A percentile compares a stretch with the other conserved stretches of the same genome.
Conservation (phyloP, 2,329 filamentous ascomycete species). For the Elsinoe ampelina region DNA sequence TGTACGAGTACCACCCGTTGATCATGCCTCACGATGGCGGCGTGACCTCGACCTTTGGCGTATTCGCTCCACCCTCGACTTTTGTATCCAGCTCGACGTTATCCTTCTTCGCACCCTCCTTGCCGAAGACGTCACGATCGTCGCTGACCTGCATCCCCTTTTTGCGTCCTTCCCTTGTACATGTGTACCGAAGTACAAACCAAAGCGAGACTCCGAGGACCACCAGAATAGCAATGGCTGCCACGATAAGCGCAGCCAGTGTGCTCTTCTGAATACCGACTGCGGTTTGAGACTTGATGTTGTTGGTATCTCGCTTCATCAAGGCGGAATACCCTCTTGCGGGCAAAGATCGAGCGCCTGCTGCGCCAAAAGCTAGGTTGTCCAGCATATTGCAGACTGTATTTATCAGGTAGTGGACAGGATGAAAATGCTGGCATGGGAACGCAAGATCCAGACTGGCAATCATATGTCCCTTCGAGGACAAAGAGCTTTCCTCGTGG, state of each 20-base stretch:
- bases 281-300: background rate
- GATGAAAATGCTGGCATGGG: too few species aligned
- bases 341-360: background rate
- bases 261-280: conserved; percentile 13
- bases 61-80: background rate
- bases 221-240: conserved; percentile 12
- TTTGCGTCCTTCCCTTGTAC: conserved; percentile 11
- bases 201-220: conserved; percentile 13
- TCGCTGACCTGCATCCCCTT: conserved; percentile 9
- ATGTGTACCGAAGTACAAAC: conserved; percentile 14
- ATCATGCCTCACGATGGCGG: background rate
- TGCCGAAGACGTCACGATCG: conserved; percentile 7
- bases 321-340: background rate
- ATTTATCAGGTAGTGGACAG: too few species aligned
- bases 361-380: background rate
- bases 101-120: background rate
- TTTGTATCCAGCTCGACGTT: background rate
- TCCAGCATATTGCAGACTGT: background rate
- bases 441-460: too few species aligned
- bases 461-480: too few species aligned
- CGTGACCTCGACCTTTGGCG: background rate
- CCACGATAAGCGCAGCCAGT: conserved; percentile 13
- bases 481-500: too few species aligned
- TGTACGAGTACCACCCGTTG: background rate
- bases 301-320: background rate